These are phyloP conservation scores for Nicotiana benthamiana DNA, from an alignment of 257 asterid species.

Conservation along the genomic window DNA sequence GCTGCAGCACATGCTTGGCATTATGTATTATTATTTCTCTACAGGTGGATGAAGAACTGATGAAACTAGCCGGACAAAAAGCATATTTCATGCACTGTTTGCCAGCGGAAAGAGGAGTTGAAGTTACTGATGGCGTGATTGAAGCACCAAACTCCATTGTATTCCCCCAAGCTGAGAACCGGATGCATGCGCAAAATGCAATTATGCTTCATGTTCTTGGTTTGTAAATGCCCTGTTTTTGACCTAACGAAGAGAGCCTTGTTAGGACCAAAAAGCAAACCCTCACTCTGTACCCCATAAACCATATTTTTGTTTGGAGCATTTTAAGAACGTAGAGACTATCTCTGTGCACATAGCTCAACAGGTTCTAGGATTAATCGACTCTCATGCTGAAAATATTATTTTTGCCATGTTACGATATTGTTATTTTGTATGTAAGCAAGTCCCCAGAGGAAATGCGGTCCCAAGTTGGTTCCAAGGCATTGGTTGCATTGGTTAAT, in stretches of 20 bases:
- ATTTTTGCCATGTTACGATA: too few species aligned
- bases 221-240: conserved; percentile 21
- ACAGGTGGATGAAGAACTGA: conserved; percentile 80
- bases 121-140: conserved; percentile 64
- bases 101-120: conserved; percentile 86
- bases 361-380: not conserved
- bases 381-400: not conserved
- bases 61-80: conserved; percentile 73
- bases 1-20: not conserved
- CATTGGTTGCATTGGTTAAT: not conserved
- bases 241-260: not conserved
- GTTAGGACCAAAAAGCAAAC: not conserved
- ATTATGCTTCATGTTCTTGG: conserved; percentile 89
- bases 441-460: not conserved
- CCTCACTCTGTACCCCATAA: not conserved
- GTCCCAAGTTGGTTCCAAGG: not conserved
- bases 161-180: conserved; percentile 82
- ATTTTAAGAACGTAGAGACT: not conserved
- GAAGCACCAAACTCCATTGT: conserved; percentile 84
- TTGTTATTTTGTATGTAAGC: not conserved
- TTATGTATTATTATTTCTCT: conserved; percentile 1
- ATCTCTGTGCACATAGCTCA: not conserved
- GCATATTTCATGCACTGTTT: conserved; percentile 88
- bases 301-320: not conserved
- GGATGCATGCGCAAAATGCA: conserved; percentile 93